Percentiles rank a stretch among this genome's conserved stretches.
phyloP scores from a whole-genome alignment of 176 grass and related monocot species.

The Musa itinerans region DNA sequence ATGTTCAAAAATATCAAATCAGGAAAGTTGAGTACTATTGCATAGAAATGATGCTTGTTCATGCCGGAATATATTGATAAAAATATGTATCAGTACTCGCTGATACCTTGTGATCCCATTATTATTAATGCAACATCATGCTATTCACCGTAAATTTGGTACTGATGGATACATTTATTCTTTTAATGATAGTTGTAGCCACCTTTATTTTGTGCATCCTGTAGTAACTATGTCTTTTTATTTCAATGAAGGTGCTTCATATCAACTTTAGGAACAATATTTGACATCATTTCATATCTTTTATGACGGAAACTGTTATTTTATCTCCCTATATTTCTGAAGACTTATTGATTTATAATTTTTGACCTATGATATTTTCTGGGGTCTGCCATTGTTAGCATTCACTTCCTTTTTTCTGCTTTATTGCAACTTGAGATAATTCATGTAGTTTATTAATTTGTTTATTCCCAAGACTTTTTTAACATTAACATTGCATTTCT shows the following conservation, averaged over 20 bases:
- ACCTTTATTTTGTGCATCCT: neutral
- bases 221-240: neutral
- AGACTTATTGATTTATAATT: neutral
- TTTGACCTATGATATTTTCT: neutral
- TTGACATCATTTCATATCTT: neutral
- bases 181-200: neutral
- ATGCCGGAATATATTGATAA: neutral
- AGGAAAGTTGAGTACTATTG: no score
- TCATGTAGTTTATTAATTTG: neutral
- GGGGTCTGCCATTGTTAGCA: neutral
- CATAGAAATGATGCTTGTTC: no score
- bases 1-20: no score
- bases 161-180: no score
- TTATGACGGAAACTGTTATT: neutral
- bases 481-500: constrained; percentile 29
- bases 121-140: neutral
- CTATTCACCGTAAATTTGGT: neutral
- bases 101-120: no score
- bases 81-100: neutral
- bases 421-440: neutral
- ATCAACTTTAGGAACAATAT: no score
- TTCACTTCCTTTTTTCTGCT: neutral
- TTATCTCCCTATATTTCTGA: neutral
- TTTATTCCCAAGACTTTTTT: neutral
- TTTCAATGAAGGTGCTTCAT: no score